Evolutionary conservation across 75 land plant species (phyloP).

Genomic region (Pinus tabuliformis): DNA sequence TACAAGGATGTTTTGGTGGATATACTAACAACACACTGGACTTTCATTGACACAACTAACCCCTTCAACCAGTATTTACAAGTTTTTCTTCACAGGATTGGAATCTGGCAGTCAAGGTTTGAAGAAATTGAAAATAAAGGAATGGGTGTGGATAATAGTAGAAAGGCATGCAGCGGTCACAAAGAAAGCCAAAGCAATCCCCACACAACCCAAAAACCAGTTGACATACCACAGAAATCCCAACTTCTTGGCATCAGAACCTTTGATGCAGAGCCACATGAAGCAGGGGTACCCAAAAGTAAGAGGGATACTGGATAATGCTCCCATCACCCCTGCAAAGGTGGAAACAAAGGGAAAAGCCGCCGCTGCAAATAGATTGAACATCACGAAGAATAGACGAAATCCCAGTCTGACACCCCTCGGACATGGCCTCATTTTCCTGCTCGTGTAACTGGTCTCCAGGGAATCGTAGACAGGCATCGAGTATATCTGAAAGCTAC

Average conservation of each 20-base stretch:
- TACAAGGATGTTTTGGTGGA: no score
- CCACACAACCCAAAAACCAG: slow-evolving; percentile 32
- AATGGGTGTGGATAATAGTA: no score
- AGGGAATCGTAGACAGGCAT: slow-evolving; percentile 37
- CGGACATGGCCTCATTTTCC: slow-evolving; percentile 12
- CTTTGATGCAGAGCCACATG: slow-evolving; percentile 37
- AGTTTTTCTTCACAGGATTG: no score
- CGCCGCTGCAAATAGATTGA: slow-evolving; percentile 23
- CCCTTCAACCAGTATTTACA: no score
- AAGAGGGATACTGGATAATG: slow-evolving; percentile 25
- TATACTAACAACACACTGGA: no score
- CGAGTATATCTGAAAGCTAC: slow-evolving; percentile 42
- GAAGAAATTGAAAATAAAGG: no score
- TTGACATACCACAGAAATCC: slow-evolving; percentile 35
- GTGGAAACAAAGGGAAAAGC: slow-evolving; percentile 31
- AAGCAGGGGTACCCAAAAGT: slow-evolving; percentile 36
- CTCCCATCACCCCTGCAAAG: slow-evolving; percentile 34
- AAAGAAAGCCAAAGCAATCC: no score
- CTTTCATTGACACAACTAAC: no score
- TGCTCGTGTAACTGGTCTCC: slow-evolving; percentile 27
- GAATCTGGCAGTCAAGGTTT: no score
- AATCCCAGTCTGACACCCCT: slow-evolving; percentile 13
- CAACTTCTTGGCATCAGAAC: slow-evolving; percentile 20
- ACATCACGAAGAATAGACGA: slow-evolving; percentile 20
- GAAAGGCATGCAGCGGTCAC: no score